Conservation (phyloP, 2,329 filamentous ascomycete genomes). For the Hypoxylon sp. region DNA sequence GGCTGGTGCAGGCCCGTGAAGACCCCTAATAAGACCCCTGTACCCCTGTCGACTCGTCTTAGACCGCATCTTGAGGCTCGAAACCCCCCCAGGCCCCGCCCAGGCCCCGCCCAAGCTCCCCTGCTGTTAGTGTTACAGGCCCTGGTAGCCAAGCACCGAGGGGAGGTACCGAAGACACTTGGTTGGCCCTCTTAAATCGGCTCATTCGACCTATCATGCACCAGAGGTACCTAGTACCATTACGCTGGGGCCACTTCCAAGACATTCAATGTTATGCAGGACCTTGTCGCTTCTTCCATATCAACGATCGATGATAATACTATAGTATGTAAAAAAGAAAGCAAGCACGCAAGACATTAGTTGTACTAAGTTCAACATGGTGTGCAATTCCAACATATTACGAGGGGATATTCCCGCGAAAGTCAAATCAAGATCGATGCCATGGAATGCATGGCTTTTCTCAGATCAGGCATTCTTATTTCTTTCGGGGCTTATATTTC, state of each 20-base stretch:
- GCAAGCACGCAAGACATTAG: background rate
- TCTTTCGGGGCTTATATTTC: background rate
- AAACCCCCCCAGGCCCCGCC: conserved; percentile 4
- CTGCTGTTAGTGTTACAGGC: conserved; percentile 29
- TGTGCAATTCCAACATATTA: background rate
- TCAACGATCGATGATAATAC: background rate
- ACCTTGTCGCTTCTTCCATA: conserved; percentile 13
- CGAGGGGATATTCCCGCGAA: background rate
- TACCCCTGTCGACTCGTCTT: conserved; percentile 25
- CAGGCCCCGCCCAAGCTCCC: background rate
- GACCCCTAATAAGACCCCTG: conserved; percentile 35
- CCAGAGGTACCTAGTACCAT: background rate
- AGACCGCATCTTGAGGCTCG: conserved; percentile 29
- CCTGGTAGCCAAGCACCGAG: conserved; percentile 32
- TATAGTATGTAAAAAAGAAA: background rate
- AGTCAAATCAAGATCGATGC: background rate
- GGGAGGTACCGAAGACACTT: conserved; percentile 9
- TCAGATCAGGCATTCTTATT: background rate
- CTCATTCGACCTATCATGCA: conserved; percentile 15
- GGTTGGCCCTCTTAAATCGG: conserved; percentile 2
- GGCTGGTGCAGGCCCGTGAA: conserved; percentile 11
- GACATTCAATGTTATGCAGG: conserved; percentile 12
- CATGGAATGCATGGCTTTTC: background rate
- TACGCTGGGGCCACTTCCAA: background rate
- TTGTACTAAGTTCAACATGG: background rate